Percentiles rank a stretch among this genome's conserved stretches.
phyloP scores from a whole-genome alignment of 1,284 basidiomycete genomes.

The Phlebopus sp. region DNA sequence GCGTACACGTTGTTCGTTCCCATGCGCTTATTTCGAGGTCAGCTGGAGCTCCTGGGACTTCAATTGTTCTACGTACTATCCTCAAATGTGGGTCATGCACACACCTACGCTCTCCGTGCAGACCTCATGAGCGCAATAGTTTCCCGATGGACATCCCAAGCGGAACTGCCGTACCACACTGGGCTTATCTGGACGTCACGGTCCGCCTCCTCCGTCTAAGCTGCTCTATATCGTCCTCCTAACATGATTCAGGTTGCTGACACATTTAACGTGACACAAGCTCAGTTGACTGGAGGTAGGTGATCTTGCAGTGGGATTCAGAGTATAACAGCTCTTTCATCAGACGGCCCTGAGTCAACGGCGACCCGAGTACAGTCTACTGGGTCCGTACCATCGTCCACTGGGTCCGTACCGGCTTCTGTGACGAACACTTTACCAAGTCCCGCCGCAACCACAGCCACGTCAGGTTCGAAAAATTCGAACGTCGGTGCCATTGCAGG shows the following conservation, averaged over 20 bases:
- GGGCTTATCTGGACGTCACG: constrained; percentile 32
- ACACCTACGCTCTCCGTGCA: background rate
- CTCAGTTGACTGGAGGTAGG: constrained; percentile 25
- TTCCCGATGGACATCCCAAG: constrained; percentile 20
- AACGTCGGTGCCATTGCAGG: constrained; percentile 28
- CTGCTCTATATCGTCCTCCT: background rate
- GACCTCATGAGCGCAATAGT: constrained; percentile 16
- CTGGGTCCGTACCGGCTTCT: background rate
- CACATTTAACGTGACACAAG: constrained; percentile 20
- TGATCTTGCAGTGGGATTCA: background rate
- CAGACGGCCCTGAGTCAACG: constrained; percentile 31
- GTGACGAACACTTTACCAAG: constrained; percentile 5
- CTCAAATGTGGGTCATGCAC: constrained; percentile 14
- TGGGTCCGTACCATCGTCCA: constrained; percentile 3
- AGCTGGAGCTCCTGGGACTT: constrained; percentile 30
- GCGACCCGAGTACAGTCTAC: constrained; percentile 21
- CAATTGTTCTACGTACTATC: constrained; percentile 25
- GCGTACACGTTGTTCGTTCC: background rate
- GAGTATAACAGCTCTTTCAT: background rate
- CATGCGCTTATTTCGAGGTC: background rate
- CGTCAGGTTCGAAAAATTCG: constrained; percentile 5
- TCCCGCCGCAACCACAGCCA: background rate
- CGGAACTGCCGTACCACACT: constrained; percentile 29
- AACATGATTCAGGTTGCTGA: constrained; percentile 12
- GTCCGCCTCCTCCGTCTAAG: constrained; percentile 14